Evolutionary conservation across 768 basidiomycete genomes (phyloP).

Genomic region (Thelephora aurantiotincta): DNA sequence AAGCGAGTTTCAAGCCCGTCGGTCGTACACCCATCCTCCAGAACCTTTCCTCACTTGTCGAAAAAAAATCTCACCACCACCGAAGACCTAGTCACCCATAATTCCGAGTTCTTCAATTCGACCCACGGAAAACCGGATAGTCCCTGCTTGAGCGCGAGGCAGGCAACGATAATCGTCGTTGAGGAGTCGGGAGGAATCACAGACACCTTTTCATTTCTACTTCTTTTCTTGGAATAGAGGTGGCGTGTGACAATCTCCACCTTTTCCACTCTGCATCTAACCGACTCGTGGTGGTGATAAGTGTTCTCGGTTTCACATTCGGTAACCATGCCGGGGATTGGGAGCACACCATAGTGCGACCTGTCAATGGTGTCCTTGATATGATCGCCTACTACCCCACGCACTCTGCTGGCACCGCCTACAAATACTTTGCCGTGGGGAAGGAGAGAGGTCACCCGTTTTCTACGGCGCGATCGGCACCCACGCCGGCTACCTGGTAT

Average conservation of each 20-base stretch:
- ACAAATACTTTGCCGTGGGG: constrained; percentile 12
- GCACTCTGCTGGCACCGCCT: constrained; percentile 17
- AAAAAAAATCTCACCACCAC: constrained; percentile 10
- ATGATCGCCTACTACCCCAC: constrained; percentile 17
- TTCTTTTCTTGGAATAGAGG: constrained; percentile 18
- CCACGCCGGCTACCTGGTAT: constrained; percentile 15
- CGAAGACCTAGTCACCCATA: constrained; percentile 8
- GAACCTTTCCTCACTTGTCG: constrained; percentile 7
- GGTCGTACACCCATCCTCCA: constrained; percentile 9
- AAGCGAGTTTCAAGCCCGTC: constrained; percentile 7
- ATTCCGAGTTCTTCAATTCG: constrained; percentile 10
- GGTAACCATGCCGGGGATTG: constrained; percentile 21
- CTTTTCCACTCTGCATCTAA: neutral
- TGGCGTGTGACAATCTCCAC: neutral
- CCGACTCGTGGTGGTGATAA: neutral
- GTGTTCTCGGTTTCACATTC: constrained; percentile 13
- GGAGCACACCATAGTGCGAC: constrained; percentile 22
- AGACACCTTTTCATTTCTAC: constrained; percentile 21
- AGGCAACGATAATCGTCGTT: constrained; percentile 18
- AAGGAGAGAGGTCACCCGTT: constrained; percentile 11
- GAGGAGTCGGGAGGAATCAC: constrained; percentile 14
- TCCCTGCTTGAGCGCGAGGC: constrained; percentile 12
- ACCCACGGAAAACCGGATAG: constrained; percentile 11
- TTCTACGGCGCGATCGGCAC: constrained; percentile 15
- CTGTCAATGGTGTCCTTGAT: constrained; percentile 15